These are phyloP conservation scores for Hymenoscyphus repandus DNA, from an alignment of 2,329 filamentous ascomycete genomes.

Conservation along the genomic window DNA sequence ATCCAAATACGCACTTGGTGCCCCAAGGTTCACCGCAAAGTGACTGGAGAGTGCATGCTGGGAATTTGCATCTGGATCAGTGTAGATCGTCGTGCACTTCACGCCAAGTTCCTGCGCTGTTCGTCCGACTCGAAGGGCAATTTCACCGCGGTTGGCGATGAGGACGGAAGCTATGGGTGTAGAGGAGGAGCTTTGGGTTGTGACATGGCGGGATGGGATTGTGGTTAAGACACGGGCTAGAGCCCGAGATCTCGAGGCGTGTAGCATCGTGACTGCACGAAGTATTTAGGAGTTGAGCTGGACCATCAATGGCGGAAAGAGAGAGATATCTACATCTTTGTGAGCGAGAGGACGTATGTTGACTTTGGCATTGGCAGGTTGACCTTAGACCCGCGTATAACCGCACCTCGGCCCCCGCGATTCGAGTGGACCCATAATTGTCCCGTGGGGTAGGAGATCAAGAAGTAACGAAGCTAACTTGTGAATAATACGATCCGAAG, in stretches of 20 bases:
- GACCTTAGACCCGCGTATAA: neutral
- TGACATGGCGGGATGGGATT: conserved; percentile 17
- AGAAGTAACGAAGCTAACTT: no score
- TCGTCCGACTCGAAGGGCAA: conserved; percentile 84
- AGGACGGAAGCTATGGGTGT: conserved; percentile 71
- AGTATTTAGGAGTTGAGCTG: neutral
- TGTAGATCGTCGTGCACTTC: conserved; percentile 90
- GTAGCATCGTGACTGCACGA: conserved; percentile 20
- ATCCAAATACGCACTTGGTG: conserved; percentile 83
- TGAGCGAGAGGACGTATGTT: neutral
- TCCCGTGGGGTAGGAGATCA: no score
- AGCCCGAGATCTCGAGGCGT: conserved; percentile 25
- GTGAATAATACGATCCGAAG: no score
- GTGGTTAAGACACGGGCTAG: conserved; percentile 23
- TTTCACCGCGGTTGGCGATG: conserved; percentile 96
- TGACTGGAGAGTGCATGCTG: conserved; percentile 86
- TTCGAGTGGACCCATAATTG: no score
- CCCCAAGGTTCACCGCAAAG: conserved; percentile 77
- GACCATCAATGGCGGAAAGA: neutral
- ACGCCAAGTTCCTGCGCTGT: conserved; percentile 88
- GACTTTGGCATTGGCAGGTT: neutral
- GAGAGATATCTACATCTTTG: neutral
- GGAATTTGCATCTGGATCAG: conserved; percentile 78
- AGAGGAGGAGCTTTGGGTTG: conserved; percentile 2
- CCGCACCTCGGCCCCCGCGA: no score